Evolutionary conservation across 129 eudicot genomes (phyloP).

Genomic region (Heracleum sosnowskyi): DNA sequence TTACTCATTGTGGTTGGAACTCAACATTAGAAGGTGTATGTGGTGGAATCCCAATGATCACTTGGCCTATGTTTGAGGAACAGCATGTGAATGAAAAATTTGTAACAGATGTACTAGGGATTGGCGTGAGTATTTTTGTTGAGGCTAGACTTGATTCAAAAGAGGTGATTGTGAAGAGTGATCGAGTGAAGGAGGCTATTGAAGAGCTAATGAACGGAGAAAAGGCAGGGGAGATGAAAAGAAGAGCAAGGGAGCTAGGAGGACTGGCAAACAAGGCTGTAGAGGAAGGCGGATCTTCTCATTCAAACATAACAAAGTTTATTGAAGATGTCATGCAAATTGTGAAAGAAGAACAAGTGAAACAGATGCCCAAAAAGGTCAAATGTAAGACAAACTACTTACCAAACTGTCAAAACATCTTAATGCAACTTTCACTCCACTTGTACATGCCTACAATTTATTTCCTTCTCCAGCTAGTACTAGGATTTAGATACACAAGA

Average conservation of each 20-base stretch:
- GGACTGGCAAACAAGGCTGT: constrained; percentile 37
- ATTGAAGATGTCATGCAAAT: constrained; percentile 26
- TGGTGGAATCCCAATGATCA: constrained; percentile 55
- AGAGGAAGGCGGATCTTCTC: constrained; percentile 56
- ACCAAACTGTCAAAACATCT: too few species aligned
- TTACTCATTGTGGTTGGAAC: constrained; percentile 82
- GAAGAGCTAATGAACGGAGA: constrained; percentile 37
- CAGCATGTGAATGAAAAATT: constrained; percentile 55
- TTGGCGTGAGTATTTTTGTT: constrained; percentile 44
- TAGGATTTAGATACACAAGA: not conserved
- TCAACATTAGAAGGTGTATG: constrained; percentile 55
- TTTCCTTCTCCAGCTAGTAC: too few species aligned
- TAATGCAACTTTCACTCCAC: not conserved
- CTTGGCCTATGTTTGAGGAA: constrained; percentile 70
- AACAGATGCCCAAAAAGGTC: not conserved
- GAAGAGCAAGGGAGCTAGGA: constrained; percentile 23
- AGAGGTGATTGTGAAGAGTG: constrained; percentile 38
- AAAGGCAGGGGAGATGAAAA: constrained; percentile 38
- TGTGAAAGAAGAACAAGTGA: too few species aligned
- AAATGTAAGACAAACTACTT: not conserved
- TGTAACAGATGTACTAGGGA: constrained; percentile 30
- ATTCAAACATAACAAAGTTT: constrained; percentile 21
- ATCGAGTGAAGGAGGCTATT: constrained; percentile 26
- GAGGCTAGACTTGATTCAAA: constrained; percentile 28
- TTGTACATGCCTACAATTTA: too few species aligned